A percentile compares a stretch with the other conserved stretches of the same genome.
Evolutionary conservation across 495 filamentous ascomycete genomes (phyloP).

Genomic region (Aspergillus leporis): DNA sequence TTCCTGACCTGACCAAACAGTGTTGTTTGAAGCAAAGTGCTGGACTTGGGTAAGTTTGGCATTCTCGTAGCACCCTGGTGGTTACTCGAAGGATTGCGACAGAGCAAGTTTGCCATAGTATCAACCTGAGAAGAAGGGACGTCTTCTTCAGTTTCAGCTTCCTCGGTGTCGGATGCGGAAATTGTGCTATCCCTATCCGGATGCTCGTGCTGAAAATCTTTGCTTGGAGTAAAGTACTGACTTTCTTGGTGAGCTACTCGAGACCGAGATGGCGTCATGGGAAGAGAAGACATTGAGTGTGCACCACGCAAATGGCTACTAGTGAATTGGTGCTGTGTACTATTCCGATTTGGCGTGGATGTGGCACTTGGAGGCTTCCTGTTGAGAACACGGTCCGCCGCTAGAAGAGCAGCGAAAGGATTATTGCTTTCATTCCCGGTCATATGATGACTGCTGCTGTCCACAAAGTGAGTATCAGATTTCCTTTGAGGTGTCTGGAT

Average conservation of each 20-base stretch:
- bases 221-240: conserved; percentile 58
- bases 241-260: conserved; percentile 42
- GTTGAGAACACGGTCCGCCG: conserved; percentile 72
- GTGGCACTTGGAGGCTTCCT: conserved; percentile 69
- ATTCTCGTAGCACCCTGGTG: conserved; percentile 23
- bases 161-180: conserved; percentile 75
- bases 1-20: conserved; percentile 69
- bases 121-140: conserved; percentile 54
- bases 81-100: conserved; percentile 33
- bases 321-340: conserved; percentile 47
- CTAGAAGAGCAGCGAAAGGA: conserved; percentile 74
- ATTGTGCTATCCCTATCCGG: conserved; percentile 86
- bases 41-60: conserved; percentile 36
- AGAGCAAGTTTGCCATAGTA: conserved; percentile 53
- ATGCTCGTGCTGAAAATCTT: conserved; percentile 49
- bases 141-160: conserved; percentile 57
- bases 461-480: conserved; percentile 49
- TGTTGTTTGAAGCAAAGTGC: conserved; percentile 59
- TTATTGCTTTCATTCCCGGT: conserved; percentile 47
- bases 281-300: conserved; percentile 80
- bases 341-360: conserved; percentile 55
- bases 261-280: conserved; percentile 65
- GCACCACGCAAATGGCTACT: conserved; percentile 63
- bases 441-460: conserved; percentile 36
- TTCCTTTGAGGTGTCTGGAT: conserved; percentile 47